Evolutionary conservation across 805 yeast genomes (phyloP), one percentile per base, ranked within the genome.

Genomic region (Phaffomyces antillensis): DNA sequence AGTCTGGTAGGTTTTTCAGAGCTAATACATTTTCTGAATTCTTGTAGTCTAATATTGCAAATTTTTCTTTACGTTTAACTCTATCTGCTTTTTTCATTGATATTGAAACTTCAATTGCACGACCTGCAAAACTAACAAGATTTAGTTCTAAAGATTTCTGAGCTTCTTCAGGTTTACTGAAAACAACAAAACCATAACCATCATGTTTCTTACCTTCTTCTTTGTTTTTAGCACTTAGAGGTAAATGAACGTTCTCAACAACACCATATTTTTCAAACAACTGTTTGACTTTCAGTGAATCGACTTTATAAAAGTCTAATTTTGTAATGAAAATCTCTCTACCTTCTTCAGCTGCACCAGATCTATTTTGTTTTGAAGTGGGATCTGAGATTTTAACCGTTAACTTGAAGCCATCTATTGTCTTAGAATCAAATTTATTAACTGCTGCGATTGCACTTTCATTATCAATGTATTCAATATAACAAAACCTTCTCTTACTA

Each of bases 111-210:
- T 64, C 64, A 3, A 86, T 64, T 0, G 53, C 60, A 37, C 85
- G 61, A 0, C 73, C 80, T 35, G 68, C 68, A 2, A 83, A 48
- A 4, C 62, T 59, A 0, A 63, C 52, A 9, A 69, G 66, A 49
- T 79, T 67, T 39, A 71, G 49, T 10, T 59, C 55, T 12, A 80
- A 50, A 0, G 87, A 79, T 4, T 58, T 56, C 0, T 62, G 54
- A 0, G 88, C 85, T 3, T 69, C 72, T 1, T 66, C 70, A 9
- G 61, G 56, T 0, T 62, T 60, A 3, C 55, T 46, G 52, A 77
- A 84, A 0, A 76, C 66, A 0, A 86, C 63, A 55, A 86, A 84
- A 0, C 83, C 95, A 59, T 72, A 81, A 0, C 91, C 90, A 39
- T 77, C 78, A 54, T 80, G 65, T 30, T 62, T 64, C 32, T 58